Evolutionary conservation across 192 early-diverging fungal genomes (phyloP).

Genomic region (Coemansia sp.): DNA sequence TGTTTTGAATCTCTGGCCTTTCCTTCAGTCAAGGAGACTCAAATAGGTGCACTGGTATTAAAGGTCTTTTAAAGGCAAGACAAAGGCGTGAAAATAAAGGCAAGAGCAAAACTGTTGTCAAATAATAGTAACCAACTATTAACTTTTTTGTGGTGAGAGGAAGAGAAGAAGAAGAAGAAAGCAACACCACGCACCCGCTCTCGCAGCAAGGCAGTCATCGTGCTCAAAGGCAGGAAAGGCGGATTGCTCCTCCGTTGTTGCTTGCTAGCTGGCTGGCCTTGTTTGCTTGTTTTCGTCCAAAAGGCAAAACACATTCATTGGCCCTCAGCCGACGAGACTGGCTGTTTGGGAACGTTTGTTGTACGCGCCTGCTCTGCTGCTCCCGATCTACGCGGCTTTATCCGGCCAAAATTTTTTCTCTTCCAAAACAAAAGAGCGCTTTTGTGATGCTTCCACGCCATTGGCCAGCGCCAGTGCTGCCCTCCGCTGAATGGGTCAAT

Average conservation of each 20-base stretch:
- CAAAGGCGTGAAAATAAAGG: not conserved
- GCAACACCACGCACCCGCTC: not conserved
- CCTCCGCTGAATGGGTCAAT: conserved; percentile 8
- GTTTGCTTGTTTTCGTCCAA: conserved; percentile 1
- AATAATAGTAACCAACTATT: not conserved
- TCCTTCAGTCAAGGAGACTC: not conserved
- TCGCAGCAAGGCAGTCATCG: not conserved
- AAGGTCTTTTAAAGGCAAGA: conserved; percentile 1
- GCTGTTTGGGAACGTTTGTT: not conserved
- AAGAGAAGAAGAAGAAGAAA: not conserved
- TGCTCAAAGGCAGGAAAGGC: not conserved
- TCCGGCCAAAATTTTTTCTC: not conserved
- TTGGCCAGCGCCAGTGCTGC: not conserved
- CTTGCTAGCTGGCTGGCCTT: no score
- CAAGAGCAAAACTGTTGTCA: not conserved
- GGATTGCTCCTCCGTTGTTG: no score
- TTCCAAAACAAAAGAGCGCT: not conserved
- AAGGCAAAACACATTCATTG: conserved; percentile 6
- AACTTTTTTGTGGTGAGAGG: not conserved
- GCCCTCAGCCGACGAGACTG: not conserved
- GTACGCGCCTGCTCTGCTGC: not conserved
- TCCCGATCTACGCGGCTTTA: conserved; percentile 4
- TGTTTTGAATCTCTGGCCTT: conserved; percentile 10
- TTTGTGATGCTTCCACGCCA: not conserved
- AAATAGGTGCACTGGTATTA: conserved; percentile 5